Conservation (phyloP, 345 rosid genomes). For the Iberis pinnata region DNA sequence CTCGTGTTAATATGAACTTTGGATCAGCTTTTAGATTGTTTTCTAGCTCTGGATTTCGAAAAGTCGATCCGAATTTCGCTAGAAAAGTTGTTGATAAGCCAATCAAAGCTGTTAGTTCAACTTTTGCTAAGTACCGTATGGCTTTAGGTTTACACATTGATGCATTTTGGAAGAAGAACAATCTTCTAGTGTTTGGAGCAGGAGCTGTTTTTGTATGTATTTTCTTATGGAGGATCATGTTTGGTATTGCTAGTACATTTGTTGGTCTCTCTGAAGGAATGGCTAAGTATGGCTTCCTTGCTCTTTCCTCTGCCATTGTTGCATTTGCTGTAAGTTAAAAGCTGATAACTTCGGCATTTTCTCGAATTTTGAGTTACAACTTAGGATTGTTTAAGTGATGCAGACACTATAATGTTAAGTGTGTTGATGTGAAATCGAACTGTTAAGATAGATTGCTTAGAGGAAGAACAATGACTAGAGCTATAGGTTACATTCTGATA, state of each 20-base stretch:
- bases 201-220: constrained; percentile 57
- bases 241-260: constrained; percentile 74
- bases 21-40: constrained; percentile 41
- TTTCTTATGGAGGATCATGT: constrained; percentile 84
- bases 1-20: constrained; percentile 19
- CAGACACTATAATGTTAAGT: not conserved
- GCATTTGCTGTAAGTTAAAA: constrained; percentile 63
- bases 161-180: constrained; percentile 71
- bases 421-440: not conserved
- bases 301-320: constrained; percentile 82
- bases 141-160: constrained; percentile 77
- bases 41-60: constrained; percentile 38
- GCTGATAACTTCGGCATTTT: not conserved
- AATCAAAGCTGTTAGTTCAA: constrained; percentile 39
- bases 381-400: constrained; percentile 5
- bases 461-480: no score
- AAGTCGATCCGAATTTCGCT: constrained; percentile 34
- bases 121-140: constrained; percentile 48
- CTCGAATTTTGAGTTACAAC: not conserved
- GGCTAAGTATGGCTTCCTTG: constrained; percentile 90
- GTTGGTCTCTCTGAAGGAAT: constrained; percentile 83
- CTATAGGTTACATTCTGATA: no score
- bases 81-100: constrained; percentile 54
- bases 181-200: constrained; percentile 53
- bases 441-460: no score